phyloP scores from a whole-genome alignment of 805 yeast genomes.

The Yamadazyma insecticola region DNA sequence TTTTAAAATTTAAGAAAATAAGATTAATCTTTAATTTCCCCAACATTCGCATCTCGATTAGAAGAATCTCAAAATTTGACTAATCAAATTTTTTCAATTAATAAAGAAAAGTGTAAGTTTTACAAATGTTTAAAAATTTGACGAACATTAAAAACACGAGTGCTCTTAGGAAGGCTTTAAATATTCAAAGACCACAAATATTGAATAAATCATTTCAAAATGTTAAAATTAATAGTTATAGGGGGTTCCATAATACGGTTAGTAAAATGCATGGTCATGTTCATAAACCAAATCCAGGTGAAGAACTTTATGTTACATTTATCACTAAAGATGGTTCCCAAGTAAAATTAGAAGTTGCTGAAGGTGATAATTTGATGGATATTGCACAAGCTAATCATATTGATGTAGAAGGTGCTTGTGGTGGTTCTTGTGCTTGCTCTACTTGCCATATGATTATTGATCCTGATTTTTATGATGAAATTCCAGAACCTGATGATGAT shows the following conservation, averaged over 20 bases:
- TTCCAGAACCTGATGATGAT: constrained; percentile 95
- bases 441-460: constrained; percentile 97
- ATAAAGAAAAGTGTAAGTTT: no score
- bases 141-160: no score
- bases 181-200: no score
- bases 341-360: constrained; percentile 76
- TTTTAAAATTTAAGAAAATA: no score
- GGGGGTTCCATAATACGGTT: constrained; percentile 17
- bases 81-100: no score
- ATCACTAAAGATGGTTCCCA: constrained; percentile 90
- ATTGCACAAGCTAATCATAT: constrained; percentile 91
- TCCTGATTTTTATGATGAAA: constrained; percentile 85
- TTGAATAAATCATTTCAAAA: no score
- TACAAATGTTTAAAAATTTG: no score
- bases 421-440: constrained; percentile 98
- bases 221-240: constrained; percentile 1
- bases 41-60: no score
- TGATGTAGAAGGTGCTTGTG: constrained; percentile 98
- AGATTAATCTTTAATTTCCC: no score
- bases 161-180: no score
- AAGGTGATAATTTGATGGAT: constrained; percentile 87
- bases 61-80: no score
- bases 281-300: constrained; percentile 89
- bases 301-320: constrained; percentile 77
- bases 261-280: constrained; percentile 69